These are phyloP conservation scores for Neodidymelliopsis sp. DNA, from an alignment of 2,329 filamentous ascomycete genomes.

Conservation along the genomic window DNA sequence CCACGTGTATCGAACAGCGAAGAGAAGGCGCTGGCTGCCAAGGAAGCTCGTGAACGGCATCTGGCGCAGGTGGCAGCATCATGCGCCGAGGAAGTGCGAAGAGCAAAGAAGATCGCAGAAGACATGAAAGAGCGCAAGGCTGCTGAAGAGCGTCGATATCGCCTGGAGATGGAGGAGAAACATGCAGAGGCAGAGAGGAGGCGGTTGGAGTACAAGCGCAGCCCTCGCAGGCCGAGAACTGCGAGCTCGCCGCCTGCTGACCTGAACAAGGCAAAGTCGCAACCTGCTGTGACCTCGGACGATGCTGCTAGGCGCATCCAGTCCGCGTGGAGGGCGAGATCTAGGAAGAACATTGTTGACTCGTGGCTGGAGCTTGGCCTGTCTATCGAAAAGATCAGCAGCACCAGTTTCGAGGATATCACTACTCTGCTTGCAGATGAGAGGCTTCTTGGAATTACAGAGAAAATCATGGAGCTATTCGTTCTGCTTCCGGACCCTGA, in stretches of 20 bases:
- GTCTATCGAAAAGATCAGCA: conserved; percentile 73
- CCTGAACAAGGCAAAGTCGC: conserved; percentile 41
- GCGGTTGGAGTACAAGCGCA: conserved; percentile 63
- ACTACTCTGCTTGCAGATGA: conserved; percentile 72
- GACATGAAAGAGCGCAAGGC: conserved; percentile 82
- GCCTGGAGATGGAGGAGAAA: conserved; percentile 79
- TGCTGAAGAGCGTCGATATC: conserved; percentile 73
- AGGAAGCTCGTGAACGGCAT: conserved; percentile 80
- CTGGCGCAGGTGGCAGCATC: conserved; percentile 81
- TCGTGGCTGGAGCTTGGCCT: conserved; percentile 72
- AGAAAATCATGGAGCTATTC: conserved; percentile 72
- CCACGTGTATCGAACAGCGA: conserved; percentile 73
- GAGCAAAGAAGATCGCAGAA: conserved; percentile 83
- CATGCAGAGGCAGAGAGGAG: conserved; percentile 79
- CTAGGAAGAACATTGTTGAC: conserved; percentile 66
- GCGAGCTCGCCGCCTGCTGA: conserved; percentile 60
- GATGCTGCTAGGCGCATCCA: conserved; percentile 72
- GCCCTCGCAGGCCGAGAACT: conserved; percentile 65
- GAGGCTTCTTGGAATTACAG: conserved; percentile 70
- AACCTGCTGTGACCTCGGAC: conserved; percentile 60
- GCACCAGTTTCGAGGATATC: conserved; percentile 77
- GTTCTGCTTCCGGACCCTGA: conserved; percentile 67
- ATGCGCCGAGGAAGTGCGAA: conserved; percentile 83
- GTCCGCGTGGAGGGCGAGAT: conserved; percentile 70
- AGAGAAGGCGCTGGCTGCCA: conserved; percentile 78